Base-by-base conservation (phyloP, 176 grass and related monocot species). In the Oryza meridionalis region DNA sequence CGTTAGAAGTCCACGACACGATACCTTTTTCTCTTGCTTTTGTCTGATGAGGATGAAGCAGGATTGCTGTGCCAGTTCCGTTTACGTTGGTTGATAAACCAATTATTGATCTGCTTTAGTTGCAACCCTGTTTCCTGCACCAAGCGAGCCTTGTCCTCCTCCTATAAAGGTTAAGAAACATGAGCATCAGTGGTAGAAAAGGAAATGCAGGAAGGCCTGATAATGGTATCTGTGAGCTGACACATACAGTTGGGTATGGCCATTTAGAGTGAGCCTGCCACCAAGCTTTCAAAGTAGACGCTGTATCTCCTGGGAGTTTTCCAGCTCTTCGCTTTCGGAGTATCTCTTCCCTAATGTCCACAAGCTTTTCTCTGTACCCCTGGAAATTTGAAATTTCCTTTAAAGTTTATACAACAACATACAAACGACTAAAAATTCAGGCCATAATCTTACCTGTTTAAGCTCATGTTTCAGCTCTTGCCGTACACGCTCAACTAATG, bases 11-110 rank as follows among this genome's bases (percentile, higher is more conserved):
- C 55, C 7, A 4, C 53, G 17, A 45, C 13, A 42, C 1, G 0
- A 1, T 89, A 98, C 96, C 96, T 98, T 88, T 95, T 98, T 58
- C 89, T 88, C 86, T 98, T 98, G 88, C 82, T 98, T 85, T 98
- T 98, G 42, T 92, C 86, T 2, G 96, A 72, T 5, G 88, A 86
- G 14, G 91, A 93, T 35, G 96, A 88, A 9, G 90, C 77, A 0
- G 87, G 85, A 76, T 98, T 98, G 81, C 77, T 98, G 87, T 98
- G 91, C 96, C 96, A 98, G 65, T 98, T 98, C 70, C 96, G 87
- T 80, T 98, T 98, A 68, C 96, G 94, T 69, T 98, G 96, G 78
- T 98, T 98, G 81, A 98, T 98, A 62, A 98, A 98, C 96, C 96
- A 98, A 55, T 98, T 98, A 84, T 98, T 98, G 38, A 98, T 98